Percentiles rank a stretch among this genome's conserved stretches.
phyloP scores from a whole-genome alignment of 2,329 filamentous ascomycete species.

The Colletotrichum agaves region DNA sequence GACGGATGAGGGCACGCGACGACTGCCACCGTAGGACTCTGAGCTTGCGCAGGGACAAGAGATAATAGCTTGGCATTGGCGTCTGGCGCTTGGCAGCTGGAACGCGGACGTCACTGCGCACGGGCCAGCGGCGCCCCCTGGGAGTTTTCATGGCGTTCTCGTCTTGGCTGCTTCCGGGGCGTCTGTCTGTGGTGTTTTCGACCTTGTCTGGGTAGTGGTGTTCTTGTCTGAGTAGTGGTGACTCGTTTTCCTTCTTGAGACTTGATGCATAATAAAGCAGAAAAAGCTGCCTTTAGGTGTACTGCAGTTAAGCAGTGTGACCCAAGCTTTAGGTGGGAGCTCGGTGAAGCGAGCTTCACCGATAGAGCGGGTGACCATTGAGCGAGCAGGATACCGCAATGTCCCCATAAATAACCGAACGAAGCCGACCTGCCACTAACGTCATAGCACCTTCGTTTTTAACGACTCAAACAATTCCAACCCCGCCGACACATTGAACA shows the following conservation, averaged over 20 bases:
- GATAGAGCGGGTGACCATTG: background rate
- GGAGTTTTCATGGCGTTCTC: background rate
- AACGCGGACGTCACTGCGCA: conserved; percentile 35
- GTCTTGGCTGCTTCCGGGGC: conserved; percentile 18
- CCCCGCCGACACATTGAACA: background rate
- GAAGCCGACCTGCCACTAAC: conserved; percentile 29
- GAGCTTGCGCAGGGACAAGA: conserved; percentile 16
- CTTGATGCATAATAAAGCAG: background rate
- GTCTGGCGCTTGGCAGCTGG: conserved; percentile 22
- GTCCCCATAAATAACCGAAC: conserved; percentile 33
- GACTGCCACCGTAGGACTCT: background rate
- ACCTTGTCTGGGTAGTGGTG: background rate
- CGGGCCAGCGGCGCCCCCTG: conserved; percentile 21
- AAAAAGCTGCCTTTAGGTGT: background rate
- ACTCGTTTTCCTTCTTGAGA: background rate
- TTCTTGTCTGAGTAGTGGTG: background rate
- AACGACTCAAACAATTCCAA: background rate
- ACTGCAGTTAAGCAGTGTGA: background rate
- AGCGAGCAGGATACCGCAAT: background rate
- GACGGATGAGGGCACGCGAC: conserved; percentile 10
- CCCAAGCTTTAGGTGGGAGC: conserved; percentile 11
- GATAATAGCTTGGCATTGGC: conserved; percentile 16
- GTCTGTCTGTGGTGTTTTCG: background rate
- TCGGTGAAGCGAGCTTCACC: conserved; percentile 26
- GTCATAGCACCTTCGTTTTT: conserved; percentile 25